These are phyloP conservation scores for Inga oerstediana DNA, from an alignment of 306 rosid genomes.

Conservation along the genomic window DNA sequence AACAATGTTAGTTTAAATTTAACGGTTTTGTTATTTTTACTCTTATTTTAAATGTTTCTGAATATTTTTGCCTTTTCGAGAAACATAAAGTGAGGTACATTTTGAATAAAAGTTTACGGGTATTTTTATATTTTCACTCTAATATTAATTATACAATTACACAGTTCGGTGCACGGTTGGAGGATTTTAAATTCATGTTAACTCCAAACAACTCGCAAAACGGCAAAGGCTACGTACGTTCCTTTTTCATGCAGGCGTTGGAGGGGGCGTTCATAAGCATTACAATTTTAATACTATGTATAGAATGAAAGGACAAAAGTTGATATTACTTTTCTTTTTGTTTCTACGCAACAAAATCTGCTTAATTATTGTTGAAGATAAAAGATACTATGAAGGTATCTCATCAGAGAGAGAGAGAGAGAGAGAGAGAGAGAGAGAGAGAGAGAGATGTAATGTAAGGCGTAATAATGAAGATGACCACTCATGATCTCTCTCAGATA, in stretches of 20 bases:
- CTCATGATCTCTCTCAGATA: background rate
- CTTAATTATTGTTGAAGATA: background rate
- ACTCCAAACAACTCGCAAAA: background rate
- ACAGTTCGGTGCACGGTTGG: background rate
- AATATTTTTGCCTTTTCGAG: too few relatives aligned
- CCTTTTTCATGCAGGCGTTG: constrained; percentile 29
- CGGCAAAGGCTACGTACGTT: constrained; percentile 24
- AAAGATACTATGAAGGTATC: background rate
- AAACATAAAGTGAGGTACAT: too few relatives aligned
- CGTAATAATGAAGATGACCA: background rate
- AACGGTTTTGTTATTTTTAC: too few relatives aligned
- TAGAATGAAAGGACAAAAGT: background rate
- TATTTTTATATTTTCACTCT: too few relatives aligned
- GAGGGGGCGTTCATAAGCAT: background rate
- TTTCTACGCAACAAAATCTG: background rate
- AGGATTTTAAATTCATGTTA: background rate
- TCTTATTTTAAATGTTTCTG: too few relatives aligned
- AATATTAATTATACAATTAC: background rate
- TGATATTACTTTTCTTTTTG: background rate
- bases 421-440: background rate
- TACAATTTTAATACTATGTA: background rate
- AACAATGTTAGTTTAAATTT: too few relatives aligned
- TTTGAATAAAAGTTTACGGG: too few relatives aligned
- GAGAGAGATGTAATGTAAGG: background rate
- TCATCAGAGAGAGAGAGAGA: background rate